A percentile compares a stretch with the other conserved stretches of the same genome.
phyloP scores from a whole-genome alignment of 352 stramenopile species.

The Aphanomyces astaci region DNA sequence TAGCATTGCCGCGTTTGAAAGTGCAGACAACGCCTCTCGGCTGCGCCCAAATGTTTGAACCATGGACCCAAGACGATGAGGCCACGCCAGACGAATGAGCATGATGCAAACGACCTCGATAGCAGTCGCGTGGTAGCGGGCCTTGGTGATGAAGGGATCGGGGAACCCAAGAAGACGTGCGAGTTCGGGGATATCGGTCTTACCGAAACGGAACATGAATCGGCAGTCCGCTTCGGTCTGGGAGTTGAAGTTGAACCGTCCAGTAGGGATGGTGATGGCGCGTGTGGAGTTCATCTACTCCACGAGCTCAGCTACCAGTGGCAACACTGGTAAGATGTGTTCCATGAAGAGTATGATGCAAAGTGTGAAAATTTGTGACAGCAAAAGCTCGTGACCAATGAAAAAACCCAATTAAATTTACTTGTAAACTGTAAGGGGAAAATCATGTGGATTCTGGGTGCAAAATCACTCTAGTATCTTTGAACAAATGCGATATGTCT shows the following conservation, averaged over 20 bases:
- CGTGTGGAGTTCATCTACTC: background rate
- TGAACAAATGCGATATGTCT: no score
- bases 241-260: background rate
- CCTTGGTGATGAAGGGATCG: background rate
- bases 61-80: slow-evolving; percentile 3
- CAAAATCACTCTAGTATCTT: no score
- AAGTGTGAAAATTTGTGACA: background rate
- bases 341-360: background rate
- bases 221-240: background rate
- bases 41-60: background rate
- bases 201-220: slow-evolving; percentile 7
- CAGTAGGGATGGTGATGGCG: background rate
- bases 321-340: background rate
- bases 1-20: background rate
- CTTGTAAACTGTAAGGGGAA: no score
- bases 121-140: background rate
- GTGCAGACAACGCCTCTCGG: background rate
- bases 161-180: background rate
- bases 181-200: background rate
- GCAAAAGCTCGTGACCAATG: no score
- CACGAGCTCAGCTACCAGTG: background rate
- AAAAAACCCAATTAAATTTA: no score
- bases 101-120: background rate
- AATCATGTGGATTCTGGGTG: no score
- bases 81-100: background rate